A percentile compares a stretch with the other conserved stretches of the same genome.
Evolutionary conservation across 1,284 basidiomycete species (phyloP).

Genomic region (Naganishia sp.): DNA sequence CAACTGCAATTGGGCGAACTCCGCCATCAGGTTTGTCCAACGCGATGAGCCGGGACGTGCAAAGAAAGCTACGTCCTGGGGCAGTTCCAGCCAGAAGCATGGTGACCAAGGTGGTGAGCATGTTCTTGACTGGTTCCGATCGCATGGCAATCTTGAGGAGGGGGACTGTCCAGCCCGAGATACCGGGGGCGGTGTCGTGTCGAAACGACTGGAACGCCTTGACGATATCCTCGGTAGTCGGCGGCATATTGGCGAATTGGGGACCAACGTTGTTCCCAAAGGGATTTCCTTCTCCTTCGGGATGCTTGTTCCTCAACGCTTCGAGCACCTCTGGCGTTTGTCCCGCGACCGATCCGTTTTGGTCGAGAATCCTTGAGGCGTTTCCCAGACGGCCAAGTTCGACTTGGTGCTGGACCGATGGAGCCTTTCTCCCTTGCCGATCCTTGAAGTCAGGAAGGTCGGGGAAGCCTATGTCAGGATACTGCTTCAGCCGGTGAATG

Average conservation of each 20-base stretch:
- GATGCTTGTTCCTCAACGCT: too few relatives aligned
- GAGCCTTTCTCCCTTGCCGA: too few relatives aligned
- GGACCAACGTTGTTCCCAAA: too few relatives aligned
- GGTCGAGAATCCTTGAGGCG: too few relatives aligned
- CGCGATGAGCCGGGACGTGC: slow-evolving; percentile 7
- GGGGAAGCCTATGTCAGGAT: too few relatives aligned
- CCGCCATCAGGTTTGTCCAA: slow-evolving; percentile 9
- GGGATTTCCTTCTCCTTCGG: too few relatives aligned
- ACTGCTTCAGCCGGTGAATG: too few relatives aligned
- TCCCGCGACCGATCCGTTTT: too few relatives aligned
- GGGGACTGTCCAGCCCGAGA: not conserved
- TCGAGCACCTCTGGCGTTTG: too few relatives aligned
- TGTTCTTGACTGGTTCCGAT: not conserved
- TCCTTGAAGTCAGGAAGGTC: too few relatives aligned
- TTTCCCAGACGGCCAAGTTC: too few relatives aligned
- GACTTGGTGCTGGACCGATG: too few relatives aligned
- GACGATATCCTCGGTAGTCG: not conserved
- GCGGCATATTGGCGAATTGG: not conserved
- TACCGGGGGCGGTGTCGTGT: slow-evolving; percentile 31
- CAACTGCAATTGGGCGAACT: not conserved
- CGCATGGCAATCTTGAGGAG: slow-evolving; percentile 19
- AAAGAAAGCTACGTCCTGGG: slow-evolving; percentile 3
- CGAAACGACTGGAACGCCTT: slow-evolving; percentile 27
- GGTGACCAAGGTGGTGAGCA: slow-evolving; percentile 9
- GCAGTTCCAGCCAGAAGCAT: slow-evolving; percentile 10